Evolutionary conservation across 2,329 filamentous ascomycete genomes (phyloP), one percentile per base, ranked within the genome.

Genomic region (Trichoderma simmonsii): DNA sequence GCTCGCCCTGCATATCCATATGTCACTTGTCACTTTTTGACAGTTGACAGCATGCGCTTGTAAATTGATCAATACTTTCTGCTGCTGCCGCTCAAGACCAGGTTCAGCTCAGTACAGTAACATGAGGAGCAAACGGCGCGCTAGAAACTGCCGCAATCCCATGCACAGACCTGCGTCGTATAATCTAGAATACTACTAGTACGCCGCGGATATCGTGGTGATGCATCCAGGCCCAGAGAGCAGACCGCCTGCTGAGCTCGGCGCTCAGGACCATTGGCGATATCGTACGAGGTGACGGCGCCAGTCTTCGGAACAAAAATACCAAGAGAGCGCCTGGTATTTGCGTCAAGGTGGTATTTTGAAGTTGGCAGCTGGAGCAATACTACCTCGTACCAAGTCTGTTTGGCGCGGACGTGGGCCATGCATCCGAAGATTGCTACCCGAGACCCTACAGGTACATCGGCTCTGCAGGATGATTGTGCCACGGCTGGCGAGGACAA

Each of bases 11-110:
- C 57, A 54, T 57, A 21, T 51, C 57, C 39, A 26, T 28, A 28
- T 61, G n/a, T 62, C 67, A 48, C 39, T 6, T 70, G 39, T 70
- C 67, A 70, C 28, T 7, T 62, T 62, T 18, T 61, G 36, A 69
- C 14, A 70, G 67, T 54, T 54, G 48, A 70, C 57, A 61, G 24
- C 56, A 21, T 32, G 66, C 5, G 28, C n/a, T 0, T 21, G 43
- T 24, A 51, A 34, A 21, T 9, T 51, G 43, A 21, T n/a, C n/a
- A n/a, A n/a, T 51, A 56, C 66, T 24, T 61, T 43, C 15, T 43
- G 15, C n/a, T n/a, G 39, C 39, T 43, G 39, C 39, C 18, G 18
- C 7, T 43, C 39, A 43, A 9, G 39, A n/a, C 39, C 7, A n/a
- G 15, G 39, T 9, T 43, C 39, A 43, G 39, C 1, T 9, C 43